These are phyloP conservation scores for Mucor circinelloides DNA, from an alignment of 371 early-diverging fungal genomes.

Conservation along the genomic window DNA sequence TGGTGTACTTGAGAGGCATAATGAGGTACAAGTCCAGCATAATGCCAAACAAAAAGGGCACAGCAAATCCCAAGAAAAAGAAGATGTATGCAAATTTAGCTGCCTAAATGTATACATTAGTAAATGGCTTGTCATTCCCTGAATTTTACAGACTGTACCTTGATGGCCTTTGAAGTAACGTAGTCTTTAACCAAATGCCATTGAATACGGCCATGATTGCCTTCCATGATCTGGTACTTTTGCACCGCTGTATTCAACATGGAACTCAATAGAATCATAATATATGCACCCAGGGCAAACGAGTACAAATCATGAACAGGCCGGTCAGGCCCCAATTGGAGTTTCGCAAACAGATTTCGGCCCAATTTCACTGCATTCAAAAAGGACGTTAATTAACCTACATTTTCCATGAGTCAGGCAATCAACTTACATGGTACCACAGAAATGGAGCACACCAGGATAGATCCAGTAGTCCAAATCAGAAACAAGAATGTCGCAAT, in stretches of 20 bases:
- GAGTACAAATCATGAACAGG: slow-evolving; percentile 58
- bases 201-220: neutral
- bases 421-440: slow-evolving; percentile 50
- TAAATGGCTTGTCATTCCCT: neutral
- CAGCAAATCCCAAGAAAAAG: slow-evolving; percentile 36
- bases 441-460: slow-evolving; percentile 44
- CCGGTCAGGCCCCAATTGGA: slow-evolving; percentile 15
- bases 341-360: slow-evolving; percentile 36
- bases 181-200: neutral
- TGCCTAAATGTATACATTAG: slow-evolving; percentile 6
- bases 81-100: slow-evolving; percentile 29
- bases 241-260: slow-evolving; percentile 17
- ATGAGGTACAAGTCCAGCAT: slow-evolving; percentile 50
- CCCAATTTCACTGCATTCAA: slow-evolving; percentile 47
- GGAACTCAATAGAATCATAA: slow-evolving; percentile 21
- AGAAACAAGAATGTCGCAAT: slow-evolving; percentile 47
- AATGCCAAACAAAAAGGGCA: slow-evolving; percentile 51
- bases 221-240: slow-evolving; percentile 9
- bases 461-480: slow-evolving; percentile 54
- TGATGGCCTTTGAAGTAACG: neutral
- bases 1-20: slow-evolving; percentile 30
- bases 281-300: slow-evolving; percentile 27
- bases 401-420: neutral
- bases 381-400: neutral
- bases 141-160: neutral